phyloP scores from a whole-genome alignment of 2,329 filamentous ascomycete genomes.

The Diaporthe sp. region DNA sequence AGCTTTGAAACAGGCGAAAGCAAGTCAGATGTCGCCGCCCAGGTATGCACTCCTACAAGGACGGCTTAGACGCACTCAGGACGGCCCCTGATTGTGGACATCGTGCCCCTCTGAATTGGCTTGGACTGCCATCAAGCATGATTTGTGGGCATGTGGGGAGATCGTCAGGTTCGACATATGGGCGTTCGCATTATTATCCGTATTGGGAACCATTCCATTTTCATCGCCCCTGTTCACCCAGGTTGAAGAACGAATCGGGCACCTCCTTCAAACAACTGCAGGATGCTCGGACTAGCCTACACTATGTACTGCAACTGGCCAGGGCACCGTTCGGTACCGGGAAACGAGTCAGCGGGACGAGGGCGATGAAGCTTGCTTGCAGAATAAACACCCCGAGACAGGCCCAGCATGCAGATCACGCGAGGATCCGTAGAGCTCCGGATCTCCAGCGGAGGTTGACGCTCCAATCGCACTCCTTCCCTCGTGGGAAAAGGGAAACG shows the following conservation, averaged over 20 bases:
- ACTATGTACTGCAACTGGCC: not conserved
- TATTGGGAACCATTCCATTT: not conserved
- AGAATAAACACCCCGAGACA: conserved; percentile 25
- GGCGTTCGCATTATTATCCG: not conserved
- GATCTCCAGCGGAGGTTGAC: conserved; percentile 1
- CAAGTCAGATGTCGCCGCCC: no score
- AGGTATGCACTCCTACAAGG: not conserved
- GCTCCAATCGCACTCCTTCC: conserved; percentile 28
- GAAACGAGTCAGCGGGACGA: conserved; percentile 18
- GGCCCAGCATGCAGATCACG: conserved; percentile 25
- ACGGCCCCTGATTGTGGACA: not conserved
- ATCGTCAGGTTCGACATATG: not conserved
- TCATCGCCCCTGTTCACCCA: not conserved
- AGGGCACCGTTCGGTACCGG: not conserved
- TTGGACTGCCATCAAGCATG: not conserved
- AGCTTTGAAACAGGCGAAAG: not conserved
- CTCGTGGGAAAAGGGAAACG: conserved; percentile 12
- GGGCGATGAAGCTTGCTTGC: conserved; percentile 19
- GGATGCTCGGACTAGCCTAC: no score
- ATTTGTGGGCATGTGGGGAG: conserved; percentile 6
- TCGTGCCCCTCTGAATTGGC: not conserved
- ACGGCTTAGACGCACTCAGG: not conserved
- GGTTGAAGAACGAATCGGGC: not conserved
- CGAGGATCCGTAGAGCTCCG: conserved; percentile 26
- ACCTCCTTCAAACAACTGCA: not conserved